These are phyloP conservation scores for Epichloe elymi DNA, from an alignment of 2,329 filamentous ascomycete genomes.

Conservation along the genomic window DNA sequence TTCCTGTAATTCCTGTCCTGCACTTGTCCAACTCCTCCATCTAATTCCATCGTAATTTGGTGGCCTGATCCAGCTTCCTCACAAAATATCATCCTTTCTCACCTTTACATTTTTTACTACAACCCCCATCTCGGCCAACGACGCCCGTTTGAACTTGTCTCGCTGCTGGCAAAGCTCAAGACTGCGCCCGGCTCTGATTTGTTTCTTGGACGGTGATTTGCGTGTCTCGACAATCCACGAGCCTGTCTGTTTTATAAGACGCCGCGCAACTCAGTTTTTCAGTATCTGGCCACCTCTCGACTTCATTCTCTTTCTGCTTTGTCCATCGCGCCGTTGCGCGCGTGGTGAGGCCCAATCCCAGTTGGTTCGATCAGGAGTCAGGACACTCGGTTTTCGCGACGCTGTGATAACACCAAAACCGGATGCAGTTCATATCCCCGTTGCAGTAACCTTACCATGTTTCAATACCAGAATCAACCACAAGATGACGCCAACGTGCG, in stretches of 20 bases:
- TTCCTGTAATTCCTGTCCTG: neutral
- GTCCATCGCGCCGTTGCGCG: neutral
- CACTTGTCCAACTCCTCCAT: neutral
- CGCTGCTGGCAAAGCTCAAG: neutral
- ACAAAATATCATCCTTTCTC: neutral
- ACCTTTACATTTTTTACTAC: neutral
- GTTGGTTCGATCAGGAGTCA: neutral
- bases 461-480: conserved; percentile 14
- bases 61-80: neutral
- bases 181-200: neutral
- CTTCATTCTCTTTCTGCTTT: neutral
- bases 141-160: neutral
- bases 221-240: neutral
- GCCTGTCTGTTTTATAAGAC: neutral
- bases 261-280: neutral
- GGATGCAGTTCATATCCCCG: neutral
- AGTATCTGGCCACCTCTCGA: neutral
- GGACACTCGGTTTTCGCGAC: neutral
- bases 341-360: neutral
- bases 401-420: neutral
- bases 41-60: neutral
- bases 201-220: neutral
- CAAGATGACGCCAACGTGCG: conserved; percentile 23
- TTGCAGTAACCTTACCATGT: conserved; percentile 15
- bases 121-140: neutral